Percentiles rank a stretch among this genome's conserved stretches.
These are phyloP conservation scores for Pilatotrama ljubarskyi DNA, from an alignment of 768 basidiomycete genomes.

Conservation along the genomic window DNA sequence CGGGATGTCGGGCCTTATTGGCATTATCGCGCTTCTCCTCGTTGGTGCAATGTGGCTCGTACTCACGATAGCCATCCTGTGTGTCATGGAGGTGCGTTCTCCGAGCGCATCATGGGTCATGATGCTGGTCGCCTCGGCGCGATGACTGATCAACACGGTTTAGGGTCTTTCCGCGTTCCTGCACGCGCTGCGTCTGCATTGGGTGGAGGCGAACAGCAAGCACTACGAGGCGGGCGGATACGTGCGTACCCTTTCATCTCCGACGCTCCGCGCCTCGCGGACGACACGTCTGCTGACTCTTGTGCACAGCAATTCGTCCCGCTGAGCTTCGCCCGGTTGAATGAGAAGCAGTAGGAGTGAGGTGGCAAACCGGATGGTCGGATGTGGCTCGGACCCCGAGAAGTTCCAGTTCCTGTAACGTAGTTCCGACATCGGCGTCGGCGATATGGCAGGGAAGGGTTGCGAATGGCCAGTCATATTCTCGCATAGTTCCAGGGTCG, in stretches of 20 bases:
- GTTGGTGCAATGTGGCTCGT: conserved; percentile 74
- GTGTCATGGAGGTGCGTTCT: conserved; percentile 89
- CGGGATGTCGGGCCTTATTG: conserved; percentile 64
- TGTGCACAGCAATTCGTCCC: conserved; percentile 47
- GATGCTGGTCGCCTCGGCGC: conserved; percentile 11
- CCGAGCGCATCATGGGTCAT: conserved; percentile 18
- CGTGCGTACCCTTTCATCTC: conserved; percentile 50
- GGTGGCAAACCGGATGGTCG: conserved; percentile 18
- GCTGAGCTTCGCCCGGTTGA: conserved; percentile 46
- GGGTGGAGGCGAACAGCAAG: conserved; percentile 98
- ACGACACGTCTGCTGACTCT: conserved; percentile 30
- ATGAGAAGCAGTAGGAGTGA: conserved; percentile 35
- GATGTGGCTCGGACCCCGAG: conserved; percentile 3
- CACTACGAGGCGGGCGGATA: conserved; percentile 90
- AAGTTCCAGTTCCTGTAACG: conserved; percentile 12
- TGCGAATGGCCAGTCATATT: conserved; percentile 12
- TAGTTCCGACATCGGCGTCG: conserved; percentile 18
- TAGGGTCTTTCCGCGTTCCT: conserved; percentile 94
- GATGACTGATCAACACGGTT: conserved; percentile 23
- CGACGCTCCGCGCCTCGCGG: conserved; percentile 26
- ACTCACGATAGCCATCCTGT: conserved; percentile 75
- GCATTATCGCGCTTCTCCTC: conserved; percentile 44
- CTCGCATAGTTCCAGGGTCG: conserved; percentile 8
- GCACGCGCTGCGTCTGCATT: conserved; percentile 94
- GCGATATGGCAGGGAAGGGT: not conserved